These are phyloP conservation scores for Rhizopogon parksii DNA, from an alignment of 1,284 basidiomycete species.

Conservation along the genomic window DNA sequence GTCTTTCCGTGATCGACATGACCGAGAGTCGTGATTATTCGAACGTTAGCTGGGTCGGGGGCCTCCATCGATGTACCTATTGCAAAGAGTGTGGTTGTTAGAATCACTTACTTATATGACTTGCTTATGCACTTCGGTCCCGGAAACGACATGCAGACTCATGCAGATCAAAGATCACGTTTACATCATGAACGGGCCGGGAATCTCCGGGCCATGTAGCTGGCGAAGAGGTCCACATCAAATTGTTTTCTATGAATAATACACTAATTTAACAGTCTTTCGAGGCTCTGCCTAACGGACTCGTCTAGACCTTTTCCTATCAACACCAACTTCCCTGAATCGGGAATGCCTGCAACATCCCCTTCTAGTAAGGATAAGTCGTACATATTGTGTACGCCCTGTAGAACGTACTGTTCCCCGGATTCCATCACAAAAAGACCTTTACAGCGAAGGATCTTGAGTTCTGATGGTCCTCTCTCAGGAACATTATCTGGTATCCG, in stretches of 20 bases:
- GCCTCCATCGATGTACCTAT: slow-evolving; percentile 29
- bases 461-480: slow-evolving; percentile 15
- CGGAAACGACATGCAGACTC: neutral
- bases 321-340: slow-evolving; percentile 74
- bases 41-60: slow-evolving; percentile 52
- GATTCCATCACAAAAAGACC: slow-evolving; percentile 56
- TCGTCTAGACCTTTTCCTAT: slow-evolving; percentile 76
- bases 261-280: slow-evolving; percentile 17
- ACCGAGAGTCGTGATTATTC: slow-evolving; percentile 75
- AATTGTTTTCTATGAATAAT: slow-evolving; percentile 1
- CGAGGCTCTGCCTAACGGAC: slow-evolving; percentile 45
- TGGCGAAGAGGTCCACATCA: too few relatives aligned
- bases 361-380: slow-evolving; percentile 55
- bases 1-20: slow-evolving; percentile 93
- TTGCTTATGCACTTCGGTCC: neutral
- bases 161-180: neutral
- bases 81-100: neutral
- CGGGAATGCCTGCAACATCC: slow-evolving; percentile 41
- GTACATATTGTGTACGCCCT: slow-evolving; percentile 83
- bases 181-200: too few relatives aligned
- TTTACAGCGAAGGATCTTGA: slow-evolving; percentile 78
- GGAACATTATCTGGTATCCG: slow-evolving; percentile 29
- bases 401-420: slow-evolving; percentile 64
- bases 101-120: too few relatives aligned
- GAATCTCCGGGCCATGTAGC: too few relatives aligned